phyloP scores from a whole-genome alignment of 2,329 filamentous ascomycete genomes.

The Aspergillus sp. region DNA sequence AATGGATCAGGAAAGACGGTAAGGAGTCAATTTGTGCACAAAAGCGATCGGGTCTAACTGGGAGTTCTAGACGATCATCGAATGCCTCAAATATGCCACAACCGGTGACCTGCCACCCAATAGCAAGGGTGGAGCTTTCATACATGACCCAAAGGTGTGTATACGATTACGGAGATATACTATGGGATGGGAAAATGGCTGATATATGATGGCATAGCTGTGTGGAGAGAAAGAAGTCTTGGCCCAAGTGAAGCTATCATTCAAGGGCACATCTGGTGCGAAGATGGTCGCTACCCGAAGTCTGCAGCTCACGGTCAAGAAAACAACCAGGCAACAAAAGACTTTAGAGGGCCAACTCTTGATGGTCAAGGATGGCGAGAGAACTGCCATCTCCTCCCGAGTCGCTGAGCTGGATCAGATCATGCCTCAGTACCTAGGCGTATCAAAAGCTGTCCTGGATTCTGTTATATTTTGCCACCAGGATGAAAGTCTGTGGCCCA shows the following conservation, averaged over 20 bases:
- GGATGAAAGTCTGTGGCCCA: constrained; percentile 94
- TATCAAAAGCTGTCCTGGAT: constrained; percentile 84
- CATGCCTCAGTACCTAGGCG: constrained; percentile 81
- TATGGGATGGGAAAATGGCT: background rate
- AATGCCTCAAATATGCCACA: constrained; percentile 96
- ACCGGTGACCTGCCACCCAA: constrained; percentile 91
- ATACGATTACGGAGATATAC: no score
- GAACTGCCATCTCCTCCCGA: constrained; percentile 71
- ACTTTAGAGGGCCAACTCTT: constrained; percentile 76
- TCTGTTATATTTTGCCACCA: constrained; percentile 98
- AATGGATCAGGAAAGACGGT: constrained; percentile 96
- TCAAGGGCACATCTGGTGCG: constrained; percentile 71
- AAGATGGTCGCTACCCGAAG: constrained; percentile 80
- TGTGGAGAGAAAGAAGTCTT: constrained; percentile 81
- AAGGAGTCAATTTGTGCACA: constrained; percentile 12
- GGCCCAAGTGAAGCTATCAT: constrained; percentile 87
- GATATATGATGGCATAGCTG: constrained; percentile 47
- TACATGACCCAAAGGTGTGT: constrained; percentile 85
- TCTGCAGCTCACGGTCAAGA: constrained; percentile 82
- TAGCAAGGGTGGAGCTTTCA: constrained; percentile 82
- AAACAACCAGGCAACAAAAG: constrained; percentile 69
- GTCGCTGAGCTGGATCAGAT: constrained; percentile 77
- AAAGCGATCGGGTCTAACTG: background rate
- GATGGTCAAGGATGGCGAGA: constrained; percentile 74
- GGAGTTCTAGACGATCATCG: constrained; percentile 72